These are phyloP conservation scores for Komagataella pastoris DNA, from an alignment of 805 yeast genomes.

Conservation along the genomic window DNA sequence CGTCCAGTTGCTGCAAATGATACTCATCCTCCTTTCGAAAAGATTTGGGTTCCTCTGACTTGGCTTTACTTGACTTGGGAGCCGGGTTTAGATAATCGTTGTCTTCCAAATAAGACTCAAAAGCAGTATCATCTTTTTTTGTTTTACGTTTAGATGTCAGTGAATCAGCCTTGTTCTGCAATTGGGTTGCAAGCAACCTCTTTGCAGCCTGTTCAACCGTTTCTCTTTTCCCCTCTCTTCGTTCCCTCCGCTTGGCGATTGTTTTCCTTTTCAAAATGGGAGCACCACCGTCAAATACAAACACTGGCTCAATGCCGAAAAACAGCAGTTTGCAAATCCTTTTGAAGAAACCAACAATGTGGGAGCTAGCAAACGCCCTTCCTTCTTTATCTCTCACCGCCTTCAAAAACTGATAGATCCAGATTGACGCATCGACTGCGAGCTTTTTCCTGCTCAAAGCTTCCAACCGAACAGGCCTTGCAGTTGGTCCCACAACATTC, in stretches of 20 bases:
- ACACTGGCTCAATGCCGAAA: slow-evolving; percentile 79
- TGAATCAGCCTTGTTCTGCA: slow-evolving; percentile 41
- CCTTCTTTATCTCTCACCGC: slow-evolving; percentile 88
- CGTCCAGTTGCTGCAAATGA: slow-evolving; percentile 63
- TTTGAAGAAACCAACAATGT: slow-evolving; percentile 90
- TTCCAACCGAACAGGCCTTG: slow-evolving; percentile 82
- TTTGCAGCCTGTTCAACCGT: slow-evolving; percentile 67
- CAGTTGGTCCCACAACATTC: slow-evolving; percentile 83
- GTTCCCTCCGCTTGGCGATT: slow-evolving; percentile 55
- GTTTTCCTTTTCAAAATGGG: slow-evolving; percentile 74
- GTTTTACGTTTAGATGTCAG: slow-evolving; percentile 6
- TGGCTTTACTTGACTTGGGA: slow-evolving; percentile 1
- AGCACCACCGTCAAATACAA: slow-evolving; percentile 94
- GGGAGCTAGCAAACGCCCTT: slow-evolving; percentile 62
- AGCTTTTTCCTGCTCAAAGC: slow-evolving; percentile 63
- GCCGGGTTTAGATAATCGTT: slow-evolving; percentile 9
- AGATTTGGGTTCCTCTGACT: slow-evolving; percentile 5
- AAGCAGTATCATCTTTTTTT: slow-evolving; percentile 13
- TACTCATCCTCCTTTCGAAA: slow-evolving; percentile 67
- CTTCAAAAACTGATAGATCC: slow-evolving; percentile 94
- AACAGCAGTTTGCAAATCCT: slow-evolving; percentile 82
- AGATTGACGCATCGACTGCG: slow-evolving; percentile 96
- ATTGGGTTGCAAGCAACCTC: slow-evolving; percentile 63
- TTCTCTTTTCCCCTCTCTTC: slow-evolving; percentile 63
- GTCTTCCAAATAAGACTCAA: slow-evolving; percentile 23